A percentile compares a stretch with the other conserved stretches of the same genome.
These are phyloP conservation scores for Pseudonitzschia pungens DNA, from an alignment of 108 stramenopile genomes.

Conservation along the genomic window DNA sequence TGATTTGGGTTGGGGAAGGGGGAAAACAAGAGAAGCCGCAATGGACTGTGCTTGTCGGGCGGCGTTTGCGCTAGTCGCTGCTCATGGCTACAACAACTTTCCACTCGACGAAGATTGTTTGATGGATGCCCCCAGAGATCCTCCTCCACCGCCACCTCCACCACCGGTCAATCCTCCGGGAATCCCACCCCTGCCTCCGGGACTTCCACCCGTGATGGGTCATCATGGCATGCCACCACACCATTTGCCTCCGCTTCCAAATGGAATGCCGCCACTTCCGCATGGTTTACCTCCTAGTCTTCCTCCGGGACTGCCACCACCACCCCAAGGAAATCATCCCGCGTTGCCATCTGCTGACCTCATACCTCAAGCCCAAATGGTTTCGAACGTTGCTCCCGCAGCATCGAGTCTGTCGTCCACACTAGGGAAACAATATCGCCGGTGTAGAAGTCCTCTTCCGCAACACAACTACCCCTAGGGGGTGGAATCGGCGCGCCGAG, in stretches of 20 bases:
- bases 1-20: constrained; percentile 81
- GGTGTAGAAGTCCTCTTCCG: background rate
- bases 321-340: constrained; percentile 11
- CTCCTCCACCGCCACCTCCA: constrained; percentile 53
- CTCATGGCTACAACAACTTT: constrained; percentile 88
- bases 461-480: background rate
- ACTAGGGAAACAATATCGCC: background rate
- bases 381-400: constrained; percentile 49
- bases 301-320: constrained; percentile 30
- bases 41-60: constrained; percentile 81
- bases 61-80: constrained; percentile 78
- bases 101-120: constrained; percentile 78
- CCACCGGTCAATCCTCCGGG: constrained; percentile 40
- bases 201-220: constrained; percentile 33
- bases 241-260: constrained; percentile 20
- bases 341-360: constrained; percentile 51
- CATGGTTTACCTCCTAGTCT: constrained; percentile 42
- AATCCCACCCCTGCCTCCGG: constrained; percentile 42
- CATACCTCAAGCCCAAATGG: constrained; percentile 75
- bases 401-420: constrained; percentile 50
- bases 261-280: constrained; percentile 49
- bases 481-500: background rate
- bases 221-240: constrained; percentile 44
- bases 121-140: constrained; percentile 58
- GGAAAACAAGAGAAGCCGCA: constrained; percentile 74